Base-by-base conservation (phyloP, 2,329 filamentous ascomycete genomes). In the Paraconiothyrium sp. region DNA sequence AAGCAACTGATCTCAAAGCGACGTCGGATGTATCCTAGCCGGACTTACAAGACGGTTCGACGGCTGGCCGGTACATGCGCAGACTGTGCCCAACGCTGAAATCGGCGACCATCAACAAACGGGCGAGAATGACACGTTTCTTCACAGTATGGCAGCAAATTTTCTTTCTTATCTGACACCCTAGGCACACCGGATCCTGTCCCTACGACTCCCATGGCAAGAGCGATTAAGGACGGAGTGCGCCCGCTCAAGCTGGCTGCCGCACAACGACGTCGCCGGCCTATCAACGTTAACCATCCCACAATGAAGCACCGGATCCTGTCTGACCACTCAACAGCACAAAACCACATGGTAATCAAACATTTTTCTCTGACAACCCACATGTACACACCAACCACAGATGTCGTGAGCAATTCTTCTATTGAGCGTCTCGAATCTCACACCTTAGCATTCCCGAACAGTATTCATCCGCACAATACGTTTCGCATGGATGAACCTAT, bases 391-490 rank as follows among this genome's bases (percentile, higher is more conserved):
- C 5, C 16, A 6, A 41, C 13, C 16, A n/a, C n/a, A 7, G 4
- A 41, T n/a, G 14, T n/a, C 37, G 37, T 11, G n/a, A 20, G 50
- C 35, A 37, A 13, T 4, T 10, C 30, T 30, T 22, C 30, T 54
- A 27, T 27, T 27, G 14, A 41, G 4, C 37, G 30, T 4, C 50
- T 2, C 4, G 10, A 41, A 30, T 14, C 22, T 35, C 30, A 27
- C 22, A 2, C 32, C 22, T 5, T 8, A n/a, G 10, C 13, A 9
- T 20, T 24, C 9, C 30, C 32, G 3, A 9, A 24, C 16, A 22
- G 30, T 24, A 34, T 46, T 9, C 24, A 32, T 10, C 22, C 30
- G 6, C 32, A 55, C 30, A 16, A 59, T 59, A 43, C 52, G 22
- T 35, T 56, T 41, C 37, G 24, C n/a, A 20, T 11, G 20, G 27